Base-by-base conservation (phyloP, 2,329 filamentous ascomycete species). In the Ophiostoma pallidulum region DNA sequence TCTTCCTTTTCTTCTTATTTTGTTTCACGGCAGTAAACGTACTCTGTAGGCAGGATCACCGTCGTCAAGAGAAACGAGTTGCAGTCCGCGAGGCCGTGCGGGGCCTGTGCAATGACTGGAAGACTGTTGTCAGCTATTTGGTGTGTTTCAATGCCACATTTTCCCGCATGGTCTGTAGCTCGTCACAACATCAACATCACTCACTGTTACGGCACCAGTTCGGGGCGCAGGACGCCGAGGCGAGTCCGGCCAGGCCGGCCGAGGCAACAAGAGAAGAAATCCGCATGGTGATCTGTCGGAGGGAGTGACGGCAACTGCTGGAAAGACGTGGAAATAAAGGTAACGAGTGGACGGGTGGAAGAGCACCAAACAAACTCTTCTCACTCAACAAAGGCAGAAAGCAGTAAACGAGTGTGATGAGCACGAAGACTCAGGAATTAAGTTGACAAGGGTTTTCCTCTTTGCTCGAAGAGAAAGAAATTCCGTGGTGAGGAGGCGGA, bases 21-120 rank as follows among this genome's bases (percentile, higher is more conserved):
- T 10, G 13, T 6, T 20, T 3, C 3, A 4, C 26, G 4, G 18
- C 4, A 16, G 3, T 13, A 6, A 22, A 47, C 45, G 13, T 37
- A 47, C 45, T 19, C 19, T 2, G 38, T 47, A 14, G 45, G 38
- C 18, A 37, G 8, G 4, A 47, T 22, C 12, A 47, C 45, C 4
- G 38, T 42, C 8, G 45, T 47, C 31, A 42, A 12, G 12, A 47
- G 45, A 31, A 41, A 47, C 18, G 38, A 29, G 45, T 31, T 41
- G n/a, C 45, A 47, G 13, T 41, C 38, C n/a, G 18, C 16, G 2
- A 47, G 9, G 24, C 39, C 39, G 32, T 20, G 7, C n/a, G 18
- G n/a, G 4, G 28, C 10, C 4, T 19, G 6, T 28, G 18, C 10
- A n/a, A 42, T 28, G 32, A 22, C 32, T 37, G 20, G 19, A 32